Evolutionary conservation across 257 asterid species (phyloP), one percentile per base, ranked within the genome.

Genomic region (Haberlea rhodopensis): DNA sequence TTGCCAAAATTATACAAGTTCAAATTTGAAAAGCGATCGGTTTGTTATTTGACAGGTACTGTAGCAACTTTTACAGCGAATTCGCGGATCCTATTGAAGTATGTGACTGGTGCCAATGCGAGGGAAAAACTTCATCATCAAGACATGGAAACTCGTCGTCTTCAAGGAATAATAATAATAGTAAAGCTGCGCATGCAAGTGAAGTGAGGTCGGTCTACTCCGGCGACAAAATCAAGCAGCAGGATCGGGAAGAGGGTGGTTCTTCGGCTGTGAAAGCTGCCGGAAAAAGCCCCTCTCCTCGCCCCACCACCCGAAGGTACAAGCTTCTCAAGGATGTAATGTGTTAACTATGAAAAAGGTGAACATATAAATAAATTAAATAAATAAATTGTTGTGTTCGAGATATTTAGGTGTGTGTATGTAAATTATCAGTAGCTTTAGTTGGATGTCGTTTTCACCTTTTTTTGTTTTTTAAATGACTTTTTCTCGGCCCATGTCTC

Each of bases 271-370:
- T 80, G 10, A 88, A 82, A 75, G 59, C 82, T 60, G 19, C 81
- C 72, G 94, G 78, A 10, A 89, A 86, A 73, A 64, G 76, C 61
- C 81, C 94, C 15, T 88, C 96, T 7, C 97, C 95, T 0, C 85
- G 90, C 34, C 66, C 92, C 67, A 18, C 90, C 54, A 76, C 95
- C n/a, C 86, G 96, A 51, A 79, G 96, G 87, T 90, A 90, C 82
- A 90, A 90, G 94, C 95, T 90, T 79, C 96, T 90, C 79, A 90
- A 90, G 84, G 97, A 90, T 76, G 97, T 90, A 8, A 89, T 91
- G 96, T 89, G 98, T 73, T 80, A 76, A 79, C 70, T 10, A 58
- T 51, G 19, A 21, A 15, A 56, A 23, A 8, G 24, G 54, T 63
- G 64, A 15, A 32, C 6, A 15, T 18, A 13, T 18, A 1, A 19